Evolutionary conservation across 768 basidiomycete species (phyloP).

Genomic region (Tylopilus cervinicoccineus): DNA sequence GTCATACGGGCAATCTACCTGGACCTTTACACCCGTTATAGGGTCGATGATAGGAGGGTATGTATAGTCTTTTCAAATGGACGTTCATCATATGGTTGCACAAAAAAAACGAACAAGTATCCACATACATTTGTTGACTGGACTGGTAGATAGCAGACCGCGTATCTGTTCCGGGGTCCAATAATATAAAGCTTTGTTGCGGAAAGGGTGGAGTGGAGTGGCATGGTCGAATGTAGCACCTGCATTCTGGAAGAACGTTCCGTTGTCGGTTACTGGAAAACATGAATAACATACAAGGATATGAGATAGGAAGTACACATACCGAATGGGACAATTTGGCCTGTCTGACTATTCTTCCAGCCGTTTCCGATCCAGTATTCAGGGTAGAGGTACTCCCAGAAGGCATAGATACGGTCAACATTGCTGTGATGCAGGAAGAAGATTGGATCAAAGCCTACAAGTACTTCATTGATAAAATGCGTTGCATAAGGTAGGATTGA

Average conservation of each 20-base stretch:
- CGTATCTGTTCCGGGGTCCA: conserved; percentile 11
- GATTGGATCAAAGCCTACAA: conserved; percentile 13
- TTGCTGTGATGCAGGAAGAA: conserved; percentile 17
- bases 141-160: background rate
- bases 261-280: background rate
- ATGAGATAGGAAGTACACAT: background rate
- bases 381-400: conserved; percentile 19
- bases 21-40: background rate
- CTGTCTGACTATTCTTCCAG: conserved; percentile 7
- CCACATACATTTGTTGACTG: conserved; percentile 7
- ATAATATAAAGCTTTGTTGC: background rate
- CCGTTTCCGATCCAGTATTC: conserved; percentile 12
- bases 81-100: background rate
- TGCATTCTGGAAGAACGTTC: background rate
- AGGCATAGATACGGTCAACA: conserved; percentile 16
- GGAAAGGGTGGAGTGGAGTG: conserved; percentile 11
- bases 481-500: background rate
- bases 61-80: conserved; percentile 11
- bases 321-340: conserved; percentile 4
- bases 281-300: background rate
- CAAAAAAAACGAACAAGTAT: background rate
- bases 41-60: conserved; percentile 15
- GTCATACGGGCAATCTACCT: conserved; percentile 14
- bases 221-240: background rate
- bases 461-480: background rate